Evolutionary conservation across 176 grass and related monocot species (phyloP).

Genomic region (Paspalum vaginatum): DNA sequence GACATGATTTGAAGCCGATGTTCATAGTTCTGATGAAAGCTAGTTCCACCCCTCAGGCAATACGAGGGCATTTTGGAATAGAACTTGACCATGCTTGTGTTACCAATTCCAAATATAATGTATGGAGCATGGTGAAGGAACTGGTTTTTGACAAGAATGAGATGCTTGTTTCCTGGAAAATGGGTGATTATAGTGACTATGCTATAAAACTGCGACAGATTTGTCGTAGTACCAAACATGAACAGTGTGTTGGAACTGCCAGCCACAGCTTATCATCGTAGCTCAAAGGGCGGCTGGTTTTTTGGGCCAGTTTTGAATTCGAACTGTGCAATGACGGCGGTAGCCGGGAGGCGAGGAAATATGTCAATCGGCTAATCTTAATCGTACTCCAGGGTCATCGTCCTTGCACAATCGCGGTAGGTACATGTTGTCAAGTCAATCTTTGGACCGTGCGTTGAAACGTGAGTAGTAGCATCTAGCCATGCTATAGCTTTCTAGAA

Average conservation of each 20-base stretch:
- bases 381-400: neutral
- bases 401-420: neutral
- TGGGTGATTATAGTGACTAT: neutral
- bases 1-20: slow-evolving; percentile 29
- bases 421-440: slow-evolving; percentile 17
- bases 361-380: no score
- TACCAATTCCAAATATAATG: slow-evolving; percentile 25
- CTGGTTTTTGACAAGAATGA: neutral
- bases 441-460: slow-evolving; percentile 43
- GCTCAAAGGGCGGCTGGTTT: neutral
- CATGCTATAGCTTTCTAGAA: slow-evolving; percentile 8
- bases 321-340: neutral
- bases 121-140: slow-evolving; percentile 18
- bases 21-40: slow-evolving; percentile 55
- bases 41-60: slow-evolving; percentile 34
- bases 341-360: no score
- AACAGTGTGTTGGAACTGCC: neutral
- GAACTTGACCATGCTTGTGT: slow-evolving; percentile 12
- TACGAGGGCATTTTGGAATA: slow-evolving; percentile 40
- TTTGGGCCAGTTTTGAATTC: neutral
- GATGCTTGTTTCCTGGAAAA: neutral
- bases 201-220: neutral
- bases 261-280: neutral
- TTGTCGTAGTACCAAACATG: neutral
- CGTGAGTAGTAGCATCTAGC: slow-evolving; percentile 16